These are phyloP conservation scores for Oryza brachyantha DNA, from an alignment of 176 grass and related monocot genomes.

Conservation along the genomic window DNA sequence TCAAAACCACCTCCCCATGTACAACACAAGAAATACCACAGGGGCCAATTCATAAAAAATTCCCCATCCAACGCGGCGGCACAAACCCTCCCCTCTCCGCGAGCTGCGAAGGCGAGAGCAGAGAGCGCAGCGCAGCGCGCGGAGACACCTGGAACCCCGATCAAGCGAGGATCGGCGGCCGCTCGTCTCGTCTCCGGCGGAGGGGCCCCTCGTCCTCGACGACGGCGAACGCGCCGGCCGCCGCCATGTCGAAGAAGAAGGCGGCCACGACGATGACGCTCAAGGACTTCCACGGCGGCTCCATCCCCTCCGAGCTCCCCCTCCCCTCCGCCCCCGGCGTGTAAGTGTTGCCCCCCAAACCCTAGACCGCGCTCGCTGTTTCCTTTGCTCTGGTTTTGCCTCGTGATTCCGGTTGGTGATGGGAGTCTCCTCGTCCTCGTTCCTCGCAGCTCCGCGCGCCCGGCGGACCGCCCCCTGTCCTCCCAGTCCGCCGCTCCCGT, in stretches of 20 bases:
- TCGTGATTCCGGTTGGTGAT: no score
- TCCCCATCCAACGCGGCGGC: neutral
- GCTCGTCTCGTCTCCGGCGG: constrained; percentile 7
- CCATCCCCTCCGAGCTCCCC: constrained; percentile 90
- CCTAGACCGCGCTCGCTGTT: no score
- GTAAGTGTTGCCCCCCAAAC: constrained; percentile 43
- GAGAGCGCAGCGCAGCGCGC: neutral
- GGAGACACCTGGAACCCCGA: constrained; percentile 13
- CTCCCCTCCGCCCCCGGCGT: constrained; percentile 87
- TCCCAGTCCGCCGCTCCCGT: constrained; percentile 23
- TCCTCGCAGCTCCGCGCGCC: constrained; percentile 56
- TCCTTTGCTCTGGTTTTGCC: no score
- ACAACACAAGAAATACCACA: neutral
- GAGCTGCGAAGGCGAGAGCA: neutral
- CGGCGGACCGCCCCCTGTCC: constrained; percentile 43
- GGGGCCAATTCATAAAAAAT: constrained; percentile 15
- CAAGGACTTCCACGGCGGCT: constrained; percentile 97
- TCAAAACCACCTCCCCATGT: neutral
- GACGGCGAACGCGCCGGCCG: constrained; percentile 8
- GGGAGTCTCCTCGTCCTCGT: neutral
- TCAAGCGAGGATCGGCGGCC: constrained; percentile 8
- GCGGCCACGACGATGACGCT: constrained; percentile 82
- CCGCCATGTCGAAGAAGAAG: constrained; percentile 97
- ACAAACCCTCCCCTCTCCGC: neutral
- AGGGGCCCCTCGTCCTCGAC: neutral